Percentiles rank a stretch among this genome's conserved stretches.
These are phyloP conservation scores for Didymella lethalis DNA, from an alignment of 2,329 filamentous ascomycete genomes.

Conservation along the genomic window DNA sequence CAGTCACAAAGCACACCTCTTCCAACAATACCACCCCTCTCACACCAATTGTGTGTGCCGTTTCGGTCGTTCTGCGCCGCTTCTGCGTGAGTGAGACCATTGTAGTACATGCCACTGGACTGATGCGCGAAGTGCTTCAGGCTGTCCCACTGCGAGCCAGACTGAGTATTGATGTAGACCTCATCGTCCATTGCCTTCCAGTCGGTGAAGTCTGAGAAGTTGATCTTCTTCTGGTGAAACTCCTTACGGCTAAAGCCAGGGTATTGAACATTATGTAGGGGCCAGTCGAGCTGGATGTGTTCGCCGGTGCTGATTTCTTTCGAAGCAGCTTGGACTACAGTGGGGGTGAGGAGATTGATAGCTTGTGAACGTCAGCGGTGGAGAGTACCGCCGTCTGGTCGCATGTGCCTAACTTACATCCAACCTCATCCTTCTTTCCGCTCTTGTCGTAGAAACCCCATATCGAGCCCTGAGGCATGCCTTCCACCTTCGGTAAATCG, in stretches of 20 bases:
- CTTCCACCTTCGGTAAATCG: slow-evolving; percentile 41
- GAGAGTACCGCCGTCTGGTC: too few relatives aligned
- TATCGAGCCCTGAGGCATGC: slow-evolving; percentile 45
- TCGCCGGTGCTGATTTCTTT: slow-evolving; percentile 61
- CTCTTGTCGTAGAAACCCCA: slow-evolving; percentile 49
- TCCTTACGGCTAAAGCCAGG: slow-evolving; percentile 62
- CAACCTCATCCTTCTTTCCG: slow-evolving; percentile 60
- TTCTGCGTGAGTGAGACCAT: slow-evolving; percentile 44
- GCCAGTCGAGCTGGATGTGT: slow-evolving; percentile 63
- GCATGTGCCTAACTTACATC: slow-evolving; percentile 49
- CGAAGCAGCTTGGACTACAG: slow-evolving; percentile 59
- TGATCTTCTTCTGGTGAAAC: slow-evolving; percentile 60
- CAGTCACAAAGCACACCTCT: slow-evolving; percentile 46
- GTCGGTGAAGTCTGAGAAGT: slow-evolving; percentile 47
- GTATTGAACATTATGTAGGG: slow-evolving; percentile 63
- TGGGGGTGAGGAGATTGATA: slow-evolving; percentile 58
- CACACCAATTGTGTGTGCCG: slow-evolving; percentile 49
- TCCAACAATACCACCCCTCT: slow-evolving; percentile 48
- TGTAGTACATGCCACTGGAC: slow-evolving; percentile 38
- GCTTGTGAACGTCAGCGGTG: slow-evolving; percentile 23
- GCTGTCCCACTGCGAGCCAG: slow-evolving; percentile 49
- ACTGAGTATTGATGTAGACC: slow-evolving; percentile 45
- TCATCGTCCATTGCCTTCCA: slow-evolving; percentile 45
- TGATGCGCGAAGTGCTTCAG: slow-evolving; percentile 49
- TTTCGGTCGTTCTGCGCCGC: slow-evolving; percentile 34